Percentiles rank a stretch among this genome's conserved stretches.
Conservation (phyloP, 2,329 filamentous ascomycete genomes). For the Phialophora expanda region DNA sequence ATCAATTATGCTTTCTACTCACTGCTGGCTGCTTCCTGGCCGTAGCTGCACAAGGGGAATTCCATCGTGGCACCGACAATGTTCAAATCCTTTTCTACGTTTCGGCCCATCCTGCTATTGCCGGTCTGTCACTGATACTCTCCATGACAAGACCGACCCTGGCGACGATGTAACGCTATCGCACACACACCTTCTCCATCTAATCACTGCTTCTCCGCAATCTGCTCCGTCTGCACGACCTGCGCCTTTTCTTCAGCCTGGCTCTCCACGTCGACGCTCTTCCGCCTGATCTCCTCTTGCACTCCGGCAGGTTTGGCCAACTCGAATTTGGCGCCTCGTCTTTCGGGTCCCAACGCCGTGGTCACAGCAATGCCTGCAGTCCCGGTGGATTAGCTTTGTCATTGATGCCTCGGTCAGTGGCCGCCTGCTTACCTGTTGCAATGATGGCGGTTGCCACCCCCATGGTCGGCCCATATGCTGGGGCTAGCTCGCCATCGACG, state of each 20-base stretch:
- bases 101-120: background rate
- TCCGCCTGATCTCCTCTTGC: constrained; percentile 19
- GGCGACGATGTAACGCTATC: background rate
- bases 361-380: constrained; percentile 67
- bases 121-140: background rate
- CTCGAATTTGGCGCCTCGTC: constrained; percentile 73
- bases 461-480: constrained; percentile 77
- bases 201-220: constrained; percentile 22
- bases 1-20: background rate
- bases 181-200: background rate
- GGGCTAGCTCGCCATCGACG: constrained; percentile 61
- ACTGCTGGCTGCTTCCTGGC: no score
- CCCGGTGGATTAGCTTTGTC: background rate
- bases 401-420: no score
- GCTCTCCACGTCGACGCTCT: constrained; percentile 24
- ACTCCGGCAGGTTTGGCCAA: constrained; percentile 58
- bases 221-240: constrained; percentile 15
- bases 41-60: background rate
- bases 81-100: background rate
- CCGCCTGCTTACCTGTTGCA: constrained; percentile 52
- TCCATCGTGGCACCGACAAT: background rate
- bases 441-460: constrained; percentile 78
- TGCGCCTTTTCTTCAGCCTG: constrained; percentile 17
- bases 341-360: constrained; percentile 74
- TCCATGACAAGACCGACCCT: background rate